Percentiles rank a stretch among this genome's conserved stretches.
phyloP scores from a whole-genome alignment of 2,329 filamentous ascomycete genomes.

The Aspergillus eucalypticola region DNA sequence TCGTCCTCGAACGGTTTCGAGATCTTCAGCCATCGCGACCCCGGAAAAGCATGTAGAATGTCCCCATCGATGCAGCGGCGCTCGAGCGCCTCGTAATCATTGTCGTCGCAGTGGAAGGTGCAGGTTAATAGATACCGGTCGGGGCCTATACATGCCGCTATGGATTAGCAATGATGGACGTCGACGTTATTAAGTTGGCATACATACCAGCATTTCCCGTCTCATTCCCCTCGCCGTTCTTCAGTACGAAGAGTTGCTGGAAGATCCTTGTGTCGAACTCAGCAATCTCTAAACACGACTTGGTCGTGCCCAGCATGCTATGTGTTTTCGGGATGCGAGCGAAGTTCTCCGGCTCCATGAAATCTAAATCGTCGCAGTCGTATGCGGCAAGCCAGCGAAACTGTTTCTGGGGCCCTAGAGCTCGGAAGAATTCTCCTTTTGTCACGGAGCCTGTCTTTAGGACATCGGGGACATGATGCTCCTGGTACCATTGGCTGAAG shows the following conservation, averaged over 20 bases:
- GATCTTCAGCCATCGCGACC: background rate
- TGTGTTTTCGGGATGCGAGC: background rate
- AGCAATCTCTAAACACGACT: background rate
- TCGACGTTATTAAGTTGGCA: background rate
- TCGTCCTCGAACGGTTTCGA: background rate
- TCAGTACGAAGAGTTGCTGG: background rate
- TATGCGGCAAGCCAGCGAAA: background rate
- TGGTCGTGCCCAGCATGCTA: background rate
- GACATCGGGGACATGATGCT: background rate
- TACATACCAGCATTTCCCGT: background rate
- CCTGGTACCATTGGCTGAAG: background rate
- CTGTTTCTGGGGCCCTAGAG: background rate
- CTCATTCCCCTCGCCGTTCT: background rate
- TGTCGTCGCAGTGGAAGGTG: background rate
- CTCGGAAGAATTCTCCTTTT: background rate
- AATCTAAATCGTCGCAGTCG: background rate
- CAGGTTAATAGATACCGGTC: background rate
- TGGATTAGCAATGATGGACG: background rate
- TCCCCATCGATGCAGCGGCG: background rate
- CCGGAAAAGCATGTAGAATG: background rate
- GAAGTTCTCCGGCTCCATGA: background rate
- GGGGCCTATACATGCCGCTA: background rate
- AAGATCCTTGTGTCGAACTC: background rate
- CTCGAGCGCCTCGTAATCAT: background rate
- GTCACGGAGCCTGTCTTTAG: background rate